Evolutionary conservation across 2,329 filamentous ascomycete genomes (phyloP), one percentile per base, ranked within the genome.

Genomic region (Penicillium brevicompactum): DNA sequence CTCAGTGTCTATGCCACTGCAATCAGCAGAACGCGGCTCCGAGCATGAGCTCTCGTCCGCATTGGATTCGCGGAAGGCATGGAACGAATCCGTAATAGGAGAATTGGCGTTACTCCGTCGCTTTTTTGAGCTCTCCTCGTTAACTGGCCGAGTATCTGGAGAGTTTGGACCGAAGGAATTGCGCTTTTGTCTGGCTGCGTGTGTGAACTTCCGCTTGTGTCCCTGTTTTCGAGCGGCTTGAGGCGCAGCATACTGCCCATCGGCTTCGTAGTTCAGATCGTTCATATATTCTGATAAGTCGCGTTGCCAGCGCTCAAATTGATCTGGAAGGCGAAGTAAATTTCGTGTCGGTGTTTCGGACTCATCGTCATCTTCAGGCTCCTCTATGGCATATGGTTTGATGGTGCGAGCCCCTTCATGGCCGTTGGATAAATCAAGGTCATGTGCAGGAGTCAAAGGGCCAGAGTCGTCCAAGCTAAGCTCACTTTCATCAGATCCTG

Each of bases 381-480:
- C 72, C 54, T 74, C 72, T n/a, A 74, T 66, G 24, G 62, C 70
- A 58, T 77, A 77, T 14, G 76, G 76, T 18, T 61, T 66, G 18
- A 77, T 60, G 3, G 73, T 63, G 51, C 72, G 65, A 11, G 66
- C 24, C 2, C 30, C 3, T 16, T 38, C 64, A 51, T 70, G 61
- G 30, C 73, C 11, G 4, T 49, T 51, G 16, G 49, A 16, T 1
- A 16, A 41, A 18, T 51, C 5, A 2, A 30, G 38, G 14, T 47
- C 13, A 5, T 57, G 31, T n/a, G 22, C n/a, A 40, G 60, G 58
- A 9, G 56, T 64, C 7, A 49, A 46, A 9, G 62, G 55, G 2
- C 44, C 53, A 9, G 57, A 58, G 11, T 45, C 60, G 10, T 59
- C 55, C 47, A 56, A 30, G 14, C 58, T 62, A 18, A 53, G 51